Evolutionary conservation across 495 filamentous ascomycete species (phyloP).

Genomic region (Penicillium egyptiacum): DNA sequence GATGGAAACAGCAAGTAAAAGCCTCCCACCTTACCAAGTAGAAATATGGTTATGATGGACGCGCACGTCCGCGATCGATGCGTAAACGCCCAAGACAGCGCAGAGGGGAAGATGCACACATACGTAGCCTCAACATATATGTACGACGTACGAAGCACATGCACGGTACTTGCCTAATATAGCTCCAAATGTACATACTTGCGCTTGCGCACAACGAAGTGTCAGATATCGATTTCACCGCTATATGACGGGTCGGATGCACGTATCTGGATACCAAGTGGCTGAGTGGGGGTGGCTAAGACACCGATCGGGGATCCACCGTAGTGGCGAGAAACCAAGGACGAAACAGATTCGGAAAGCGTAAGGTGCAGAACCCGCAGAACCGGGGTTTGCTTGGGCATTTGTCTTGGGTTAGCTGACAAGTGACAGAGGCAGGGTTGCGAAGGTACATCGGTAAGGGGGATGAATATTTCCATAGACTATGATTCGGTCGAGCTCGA

Average conservation of each 20-base stretch:
- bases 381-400: background rate
- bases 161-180: background rate
- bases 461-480: background rate
- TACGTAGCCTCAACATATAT: background rate
- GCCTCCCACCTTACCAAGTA: background rate
- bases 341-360: no score
- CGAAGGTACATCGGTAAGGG: background rate
- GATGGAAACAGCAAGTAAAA: background rate
- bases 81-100: background rate
- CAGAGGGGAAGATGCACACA: background rate
- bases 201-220: background rate
- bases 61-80: background rate
- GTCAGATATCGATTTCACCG: constrained; percentile 19
- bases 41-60: background rate
- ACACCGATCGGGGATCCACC: background rate
- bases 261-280: background rate
- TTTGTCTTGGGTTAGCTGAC: background rate
- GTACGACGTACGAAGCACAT: background rate
- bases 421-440: constrained; percentile 4
- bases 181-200: background rate
- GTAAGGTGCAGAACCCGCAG: background rate
- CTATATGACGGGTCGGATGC: constrained; percentile 26
- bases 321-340: no score
- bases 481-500: background rate
- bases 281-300: background rate